These are phyloP conservation scores for Chloris gayana DNA, from an alignment of 176 grass and related monocot species.

Conservation along the genomic window DNA sequence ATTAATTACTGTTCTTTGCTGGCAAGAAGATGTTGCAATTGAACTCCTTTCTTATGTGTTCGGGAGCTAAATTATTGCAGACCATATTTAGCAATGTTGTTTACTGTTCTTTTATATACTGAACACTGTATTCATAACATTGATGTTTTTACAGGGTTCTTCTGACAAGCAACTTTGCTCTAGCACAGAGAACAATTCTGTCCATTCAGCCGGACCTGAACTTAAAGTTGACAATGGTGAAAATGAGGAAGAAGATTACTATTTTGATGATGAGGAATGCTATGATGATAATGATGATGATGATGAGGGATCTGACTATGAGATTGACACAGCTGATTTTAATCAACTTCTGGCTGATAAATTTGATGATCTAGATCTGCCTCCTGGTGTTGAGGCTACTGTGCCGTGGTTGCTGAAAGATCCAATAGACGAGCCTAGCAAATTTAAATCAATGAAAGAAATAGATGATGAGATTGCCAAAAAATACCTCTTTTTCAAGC, in stretches of 20 bases:
- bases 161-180: conserved; percentile 46
- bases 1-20: background rate
- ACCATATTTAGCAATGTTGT: background rate
- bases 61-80: background rate
- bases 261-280: too few species aligned
- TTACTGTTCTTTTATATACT: background rate
- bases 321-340: too few species aligned
- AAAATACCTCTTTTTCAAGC: conserved; percentile 81
- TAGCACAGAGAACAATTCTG: conserved; percentile 45
- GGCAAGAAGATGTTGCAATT: background rate
- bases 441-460: too few species aligned
- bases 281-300: too few species aligned
- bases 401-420: too few species aligned
- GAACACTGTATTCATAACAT: background rate
- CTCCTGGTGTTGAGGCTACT: too few species aligned
- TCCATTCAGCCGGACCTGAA: conserved; percentile 32
- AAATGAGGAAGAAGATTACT: conserved; percentile 65
- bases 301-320: too few species aligned
- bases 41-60: background rate
- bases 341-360: too few species aligned
- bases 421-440: too few species aligned
- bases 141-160: conserved; percentile 49
- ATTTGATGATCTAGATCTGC: too few species aligned
- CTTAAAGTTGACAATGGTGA: conserved; percentile 33
- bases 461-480: conserved; percentile 64